Conservation (phyloP, 1,139 yeast genomes). For the Yamadazyma atmosphaerica region DNA sequence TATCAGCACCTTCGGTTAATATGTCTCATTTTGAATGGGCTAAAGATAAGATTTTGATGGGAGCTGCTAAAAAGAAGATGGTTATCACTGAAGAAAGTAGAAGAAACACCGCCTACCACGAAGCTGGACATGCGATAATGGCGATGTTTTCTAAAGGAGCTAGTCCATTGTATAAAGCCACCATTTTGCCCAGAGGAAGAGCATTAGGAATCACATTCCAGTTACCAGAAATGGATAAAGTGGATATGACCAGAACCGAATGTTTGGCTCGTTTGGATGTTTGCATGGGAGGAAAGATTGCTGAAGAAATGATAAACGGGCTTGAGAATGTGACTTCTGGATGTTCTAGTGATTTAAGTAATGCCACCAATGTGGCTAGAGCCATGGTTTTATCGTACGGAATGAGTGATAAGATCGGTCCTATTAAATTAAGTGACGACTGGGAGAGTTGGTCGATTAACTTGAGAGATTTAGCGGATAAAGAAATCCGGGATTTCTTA, state of each 20-base stretch:
- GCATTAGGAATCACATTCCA: constrained; percentile 97
- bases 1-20: constrained; percentile 85
- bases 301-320: constrained; percentile 92
- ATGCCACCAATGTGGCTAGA: constrained; percentile 90
- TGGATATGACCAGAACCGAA: constrained; percentile 86
- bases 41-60: constrained; percentile 94
- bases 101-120: constrained; percentile 94
- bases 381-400: constrained; percentile 98
- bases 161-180: constrained; percentile 93
- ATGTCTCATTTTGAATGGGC: constrained; percentile 98
- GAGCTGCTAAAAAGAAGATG: constrained; percentile 97
- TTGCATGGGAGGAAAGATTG: constrained; percentile 98
- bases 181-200: constrained; percentile 93
- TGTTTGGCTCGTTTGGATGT: constrained; percentile 92
- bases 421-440: constrained; percentile 80
- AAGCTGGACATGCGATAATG: constrained; percentile 99
- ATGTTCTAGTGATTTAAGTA: constrained; percentile 85
- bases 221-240: constrained; percentile 97
- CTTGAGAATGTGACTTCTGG: constrained; percentile 92
- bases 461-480: constrained; percentile 86
- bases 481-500: constrained; percentile 78
- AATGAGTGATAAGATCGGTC: constrained; percentile 93
- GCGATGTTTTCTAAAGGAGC: constrained; percentile 97
- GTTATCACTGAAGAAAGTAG: constrained; percentile 94
- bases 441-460: constrained; percentile 96